A percentile compares a stretch with the other conserved stretches of the same genome.
Conservation (phyloP, 2,329 filamentous ascomycete genomes). For the Thielaviopsis ethacetica region DNA sequence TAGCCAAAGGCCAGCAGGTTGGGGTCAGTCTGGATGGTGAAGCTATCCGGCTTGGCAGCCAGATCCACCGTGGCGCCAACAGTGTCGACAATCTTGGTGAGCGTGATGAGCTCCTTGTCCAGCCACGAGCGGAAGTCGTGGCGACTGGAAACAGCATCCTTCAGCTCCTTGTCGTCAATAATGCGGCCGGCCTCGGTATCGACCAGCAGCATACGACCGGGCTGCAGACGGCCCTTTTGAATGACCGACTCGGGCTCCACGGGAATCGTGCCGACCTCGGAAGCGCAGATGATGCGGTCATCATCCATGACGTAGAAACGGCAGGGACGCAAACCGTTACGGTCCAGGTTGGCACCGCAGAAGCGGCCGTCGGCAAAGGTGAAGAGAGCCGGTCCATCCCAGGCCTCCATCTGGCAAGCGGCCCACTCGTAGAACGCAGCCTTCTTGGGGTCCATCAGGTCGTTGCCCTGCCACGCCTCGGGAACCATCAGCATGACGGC, state of each 20-base stretch:
- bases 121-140: slow-evolving; percentile 83
- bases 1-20: slow-evolving; percentile 80
- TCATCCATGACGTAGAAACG: slow-evolving; percentile 95
- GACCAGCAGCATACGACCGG: slow-evolving; percentile 89
- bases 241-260: slow-evolving; percentile 82
- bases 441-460: slow-evolving; percentile 83
- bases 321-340: slow-evolving; percentile 88
- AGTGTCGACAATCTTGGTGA: slow-evolving; percentile 56
- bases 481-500: slow-evolving; percentile 98
- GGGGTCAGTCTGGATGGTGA: slow-evolving; percentile 66
- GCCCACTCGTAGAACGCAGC: slow-evolving; percentile 98
- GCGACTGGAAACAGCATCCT: slow-evolving; percentile 70
- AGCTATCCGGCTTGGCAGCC: slow-evolving; percentile 47
- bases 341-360: slow-evolving; percentile 91
- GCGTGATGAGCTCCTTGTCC: slow-evolving; percentile 65
- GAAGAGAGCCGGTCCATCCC: slow-evolving; percentile 93
- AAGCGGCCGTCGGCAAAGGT: slow-evolving; percentile 93
- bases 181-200: slow-evolving; percentile 81
- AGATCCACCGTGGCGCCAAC: slow-evolving; percentile 47
- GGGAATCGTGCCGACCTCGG: slow-evolving; percentile 83
- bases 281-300: slow-evolving; percentile 92
- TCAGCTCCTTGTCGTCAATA: slow-evolving; percentile 85
- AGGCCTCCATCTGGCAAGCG: slow-evolving; percentile 96
- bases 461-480: slow-evolving; percentile 93
- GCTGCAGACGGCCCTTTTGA: slow-evolving; percentile 85